Conservation (phyloP, 1,139 yeast genomes). For the Suzukiozyma palmioleophila region DNA sequence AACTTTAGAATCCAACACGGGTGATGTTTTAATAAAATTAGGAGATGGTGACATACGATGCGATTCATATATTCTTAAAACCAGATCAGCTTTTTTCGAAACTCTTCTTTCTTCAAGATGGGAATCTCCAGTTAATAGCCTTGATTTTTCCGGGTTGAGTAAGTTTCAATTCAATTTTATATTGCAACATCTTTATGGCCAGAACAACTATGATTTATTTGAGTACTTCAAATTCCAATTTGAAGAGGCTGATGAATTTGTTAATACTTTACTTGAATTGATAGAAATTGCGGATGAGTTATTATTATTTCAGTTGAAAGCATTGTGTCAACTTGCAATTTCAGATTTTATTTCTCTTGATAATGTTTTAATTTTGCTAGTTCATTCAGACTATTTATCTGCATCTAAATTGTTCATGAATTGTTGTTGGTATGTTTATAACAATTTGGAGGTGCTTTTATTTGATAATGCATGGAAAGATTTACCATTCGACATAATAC, state of each 20-base stretch:
- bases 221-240: constrained; percentile 24
- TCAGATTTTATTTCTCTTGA: constrained; percentile 57
- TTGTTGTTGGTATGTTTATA: constrained; percentile 65
- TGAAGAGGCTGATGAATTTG: constrained; percentile 34
- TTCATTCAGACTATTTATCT: constrained; percentile 48
- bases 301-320: constrained; percentile 54
- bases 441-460: constrained; percentile 61
- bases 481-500: constrained; percentile 23
- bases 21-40: constrained; percentile 27
- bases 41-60: constrained; percentile 38
- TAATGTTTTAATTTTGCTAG: constrained; percentile 54
- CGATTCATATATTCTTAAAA: constrained; percentile 48
- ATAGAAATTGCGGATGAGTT: constrained; percentile 64
- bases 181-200: constrained; percentile 58
- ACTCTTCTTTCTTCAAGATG: constrained; percentile 55
- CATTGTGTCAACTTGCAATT: constrained; percentile 58
- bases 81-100: constrained; percentile 63
- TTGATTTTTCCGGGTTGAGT: constrained; percentile 45
- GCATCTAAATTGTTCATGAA: constrained; percentile 55
- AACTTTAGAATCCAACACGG: constrained; percentile 7
- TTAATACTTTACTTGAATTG: constrained; percentile 54
- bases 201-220: constrained; percentile 40
- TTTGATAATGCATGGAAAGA: constrained; percentile 40
- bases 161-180: constrained; percentile 46
- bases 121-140: constrained; percentile 24